Percentiles rank a stretch among this genome's conserved stretches.
phyloP scores from a whole-genome alignment of 345 rosid genomes.

The Populus nigra region DNA sequence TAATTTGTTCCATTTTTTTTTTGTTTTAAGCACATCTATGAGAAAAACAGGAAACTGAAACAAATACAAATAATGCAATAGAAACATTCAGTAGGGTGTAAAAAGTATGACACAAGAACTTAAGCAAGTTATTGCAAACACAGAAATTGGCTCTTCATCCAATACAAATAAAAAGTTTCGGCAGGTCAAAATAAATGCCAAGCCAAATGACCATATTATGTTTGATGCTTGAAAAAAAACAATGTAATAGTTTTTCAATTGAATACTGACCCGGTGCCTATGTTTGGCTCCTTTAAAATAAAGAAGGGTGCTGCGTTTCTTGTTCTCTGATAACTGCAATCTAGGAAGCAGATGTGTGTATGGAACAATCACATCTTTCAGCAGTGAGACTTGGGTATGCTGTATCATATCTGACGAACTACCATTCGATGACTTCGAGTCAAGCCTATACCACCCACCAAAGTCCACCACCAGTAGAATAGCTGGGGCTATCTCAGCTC shows the following conservation, averaged over 20 bases:
- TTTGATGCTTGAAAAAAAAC: conserved; percentile 2
- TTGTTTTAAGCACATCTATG: neutral
- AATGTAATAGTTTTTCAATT: neutral
- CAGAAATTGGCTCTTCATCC: neutral
- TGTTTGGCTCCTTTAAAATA: conserved; percentile 97
- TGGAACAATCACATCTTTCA: conserved; percentile 94
- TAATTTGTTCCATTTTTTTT: neutral
- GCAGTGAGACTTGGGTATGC: conserved; percentile 87
- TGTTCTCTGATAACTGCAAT: conserved; percentile 51
- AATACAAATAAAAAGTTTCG: neutral
- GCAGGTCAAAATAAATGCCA: neutral
- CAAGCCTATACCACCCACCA: conserved; percentile 92
- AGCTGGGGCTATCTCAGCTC: conserved; percentile 75
- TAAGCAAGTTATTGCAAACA: neutral
- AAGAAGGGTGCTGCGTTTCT: conserved; percentile 68
- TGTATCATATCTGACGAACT: conserved; percentile 54
- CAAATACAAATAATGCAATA: neutral
- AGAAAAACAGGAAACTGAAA: neutral
- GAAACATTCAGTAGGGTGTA: neutral
- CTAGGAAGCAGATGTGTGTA: conserved; percentile 83
- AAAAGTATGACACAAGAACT: neutral
- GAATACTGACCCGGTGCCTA: conserved; percentile 65
- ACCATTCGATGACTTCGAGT: conserved; percentile 56
- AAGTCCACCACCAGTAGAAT: conserved; percentile 92
- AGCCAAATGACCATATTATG: neutral